Evolutionary conservation across 129 eudicot species (phyloP).

Genomic region (Escallonia rubra): DNA sequence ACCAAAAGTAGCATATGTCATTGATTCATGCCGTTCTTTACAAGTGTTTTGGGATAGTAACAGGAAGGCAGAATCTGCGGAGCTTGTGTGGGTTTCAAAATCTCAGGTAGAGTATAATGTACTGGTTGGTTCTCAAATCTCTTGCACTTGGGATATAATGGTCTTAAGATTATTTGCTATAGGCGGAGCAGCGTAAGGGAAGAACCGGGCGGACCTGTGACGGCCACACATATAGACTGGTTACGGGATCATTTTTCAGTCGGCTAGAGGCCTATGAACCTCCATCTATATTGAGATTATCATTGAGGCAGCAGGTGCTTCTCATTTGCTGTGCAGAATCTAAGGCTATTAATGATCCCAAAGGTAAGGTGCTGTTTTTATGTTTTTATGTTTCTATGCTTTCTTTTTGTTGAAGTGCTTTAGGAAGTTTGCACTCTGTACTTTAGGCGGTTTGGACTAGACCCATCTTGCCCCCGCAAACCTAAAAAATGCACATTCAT

Average conservation of each 20-base stretch:
- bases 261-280: conserved; percentile 61
- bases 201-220: conserved; percentile 99
- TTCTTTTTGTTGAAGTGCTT: not conserved
- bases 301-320: conserved; percentile 83
- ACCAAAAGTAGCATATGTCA: conserved; percentile 88
- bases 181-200: conserved; percentile 95
- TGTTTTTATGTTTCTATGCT: not conserved
- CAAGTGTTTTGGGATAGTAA: conserved; percentile 88
- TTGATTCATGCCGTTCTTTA: conserved; percentile 93
- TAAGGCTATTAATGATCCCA: conserved; percentile 76
- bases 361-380: conserved; percentile 37
- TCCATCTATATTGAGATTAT: conserved; percentile 75
- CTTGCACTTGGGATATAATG: conserved; percentile 1
- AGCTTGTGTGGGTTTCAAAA: conserved; percentile 89
- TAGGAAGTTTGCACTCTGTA: not conserved
- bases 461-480: not conserved
- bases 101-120: conserved; percentile 60
- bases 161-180: conserved; percentile 14
- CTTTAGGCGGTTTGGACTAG: not conserved
- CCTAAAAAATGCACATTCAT: not conserved
- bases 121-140: not conserved
- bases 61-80: conserved; percentile 57
- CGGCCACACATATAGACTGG: conserved; percentile 77
- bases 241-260: conserved; percentile 71
- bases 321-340: conserved; percentile 85